Evolutionary conservation across 2,329 filamentous ascomycete genomes (phyloP), one percentile per base, ranked within the genome.

Genomic region (Chrysoporthe puriensis): DNA sequence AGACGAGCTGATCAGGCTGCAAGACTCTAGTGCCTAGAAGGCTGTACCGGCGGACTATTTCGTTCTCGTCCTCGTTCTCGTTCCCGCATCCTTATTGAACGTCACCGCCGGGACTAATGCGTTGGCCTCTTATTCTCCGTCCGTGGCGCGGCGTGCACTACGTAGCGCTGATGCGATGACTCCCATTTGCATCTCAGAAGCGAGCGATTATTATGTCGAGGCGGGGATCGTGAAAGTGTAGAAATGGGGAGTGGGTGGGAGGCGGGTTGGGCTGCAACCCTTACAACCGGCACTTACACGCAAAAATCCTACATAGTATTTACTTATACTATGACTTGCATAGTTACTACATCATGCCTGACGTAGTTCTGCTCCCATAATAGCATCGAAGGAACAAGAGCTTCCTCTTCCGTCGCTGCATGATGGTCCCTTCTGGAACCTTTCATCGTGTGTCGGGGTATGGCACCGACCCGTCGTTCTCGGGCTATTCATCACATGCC

Each of bases 381-480:
- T 42, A 57, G 42, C 4, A 50, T 42, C 46, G 52, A 34, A 14
- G 16, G 7, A 14, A 18, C 11, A 52, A 32, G 42, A 60, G 43
- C 63, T 65, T 65, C 63, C 63, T 59, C 18, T 60, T 60, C 14
- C 13, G 63, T 34, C 34, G 8, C 21, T 42, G 13, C 50, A 63
- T 14, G 16, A 57, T 36, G 14, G 59, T 16, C 21, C 9, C n/a
- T 46, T 62, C 50, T 34, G 16, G 50, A 54, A 54, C 32, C 50
- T 32, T 54, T 34, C 50, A n/a, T 46, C 44, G 40, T 13, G 4
- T 46, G 32, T 46, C 54, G 52, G 63, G 57, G 54, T 8, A 48
- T 57, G 63, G 54, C 54, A 32, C 34, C 34, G 26, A 44, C 26
- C 63, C 16, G 26, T 60, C 44, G 42, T 18, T 7, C 43, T 40